Percentiles rank a stretch among this genome's conserved stretches.
phyloP scores from a whole-genome alignment of 805 yeast genomes.

The Kodamaea leandrae region DNA sequence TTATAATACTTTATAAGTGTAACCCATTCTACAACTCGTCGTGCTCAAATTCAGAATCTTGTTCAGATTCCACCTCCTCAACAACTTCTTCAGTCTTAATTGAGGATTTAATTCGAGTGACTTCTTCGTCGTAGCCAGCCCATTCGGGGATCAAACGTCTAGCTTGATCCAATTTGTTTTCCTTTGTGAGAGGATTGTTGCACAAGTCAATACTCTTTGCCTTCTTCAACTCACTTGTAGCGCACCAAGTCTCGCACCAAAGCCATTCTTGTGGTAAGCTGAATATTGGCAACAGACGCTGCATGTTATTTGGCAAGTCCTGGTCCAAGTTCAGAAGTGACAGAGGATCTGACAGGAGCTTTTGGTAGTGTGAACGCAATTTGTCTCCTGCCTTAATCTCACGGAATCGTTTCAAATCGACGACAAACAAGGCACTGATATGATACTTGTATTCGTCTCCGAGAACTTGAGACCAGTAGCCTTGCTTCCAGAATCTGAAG shows the following conservation, averaged over 20 bases:
- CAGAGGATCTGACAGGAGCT: conserved; percentile 70
- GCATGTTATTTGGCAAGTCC: conserved; percentile 89
- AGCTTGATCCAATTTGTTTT: conserved; percentile 73
- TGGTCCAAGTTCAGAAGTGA: conserved; percentile 86
- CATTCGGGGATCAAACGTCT: conserved; percentile 77
- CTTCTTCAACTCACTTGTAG: conserved; percentile 52
- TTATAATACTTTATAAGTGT: no score
- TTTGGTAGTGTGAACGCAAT: conserved; percentile 81
- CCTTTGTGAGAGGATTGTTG: conserved; percentile 79
- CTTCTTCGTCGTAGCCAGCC: conserved; percentile 60
- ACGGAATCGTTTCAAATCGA: conserved; percentile 71
- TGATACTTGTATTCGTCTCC: conserved; percentile 64
- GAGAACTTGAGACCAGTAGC: conserved; percentile 77
- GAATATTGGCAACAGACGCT: conserved; percentile 59
- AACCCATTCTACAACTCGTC: conserved; percentile 11
- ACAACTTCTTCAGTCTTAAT: not conserved
- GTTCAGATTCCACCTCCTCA: conserved; percentile 8
- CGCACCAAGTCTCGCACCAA: conserved; percentile 95
- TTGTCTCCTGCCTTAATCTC: conserved; percentile 70
- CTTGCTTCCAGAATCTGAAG: conserved; percentile 87
- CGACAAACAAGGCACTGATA: conserved; percentile 79
- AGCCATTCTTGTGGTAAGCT: conserved; percentile 82
- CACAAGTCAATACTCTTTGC: conserved; percentile 85
- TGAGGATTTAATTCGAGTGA: conserved; percentile 22
- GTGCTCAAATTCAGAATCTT: conserved; percentile 11